phyloP scores from a whole-genome alignment of 2,329 filamentous ascomycete species.

The Colletotrichum somersetense region DNA sequence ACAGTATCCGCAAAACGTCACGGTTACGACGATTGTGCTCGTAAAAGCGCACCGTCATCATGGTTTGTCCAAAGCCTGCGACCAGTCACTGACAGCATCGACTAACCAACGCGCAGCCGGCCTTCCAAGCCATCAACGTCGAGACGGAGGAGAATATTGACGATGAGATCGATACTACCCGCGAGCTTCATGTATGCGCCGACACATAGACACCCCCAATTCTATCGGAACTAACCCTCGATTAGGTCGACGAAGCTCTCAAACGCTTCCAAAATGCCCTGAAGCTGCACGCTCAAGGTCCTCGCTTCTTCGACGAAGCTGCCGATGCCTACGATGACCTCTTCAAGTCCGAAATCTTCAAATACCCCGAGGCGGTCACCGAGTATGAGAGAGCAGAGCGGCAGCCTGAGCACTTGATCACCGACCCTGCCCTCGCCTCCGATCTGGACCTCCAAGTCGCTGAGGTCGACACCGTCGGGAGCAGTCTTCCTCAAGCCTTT shows the following conservation, averaged over 20 bases:
- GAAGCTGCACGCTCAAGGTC: constrained; percentile 90
- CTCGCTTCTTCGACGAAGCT: constrained; percentile 80
- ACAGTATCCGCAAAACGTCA: not conserved
- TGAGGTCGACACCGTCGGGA: constrained; percentile 80
- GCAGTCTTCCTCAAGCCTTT: constrained; percentile 87
- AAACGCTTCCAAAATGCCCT: constrained; percentile 94
- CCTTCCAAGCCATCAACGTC: constrained; percentile 91
- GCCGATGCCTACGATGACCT: constrained; percentile 84
- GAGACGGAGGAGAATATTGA: constrained; percentile 92
- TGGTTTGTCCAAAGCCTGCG: constrained; percentile 20
- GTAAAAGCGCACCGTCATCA: constrained; percentile 10
- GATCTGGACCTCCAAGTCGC: constrained; percentile 69
- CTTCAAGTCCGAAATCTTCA: constrained; percentile 94
- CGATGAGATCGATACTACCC: constrained; percentile 93
- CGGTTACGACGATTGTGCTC: not conserved
- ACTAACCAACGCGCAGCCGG: constrained; percentile 57
- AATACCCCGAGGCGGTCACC: constrained; percentile 86
- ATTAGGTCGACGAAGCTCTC: constrained; percentile 89
- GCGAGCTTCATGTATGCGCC: constrained; percentile 83
- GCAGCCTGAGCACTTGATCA: constrained; percentile 63
- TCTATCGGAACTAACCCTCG: not conserved
- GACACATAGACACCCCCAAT: too few species aligned
- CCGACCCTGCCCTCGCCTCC: constrained; percentile 62
- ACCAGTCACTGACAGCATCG: not conserved
- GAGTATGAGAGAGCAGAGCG: constrained; percentile 82